Percentiles rank a stretch among this genome's conserved stretches.
These are phyloP conservation scores for Diaporthe amygdali DNA, from an alignment of 2,329 filamentous ascomycete genomes.

Conservation along the genomic window DNA sequence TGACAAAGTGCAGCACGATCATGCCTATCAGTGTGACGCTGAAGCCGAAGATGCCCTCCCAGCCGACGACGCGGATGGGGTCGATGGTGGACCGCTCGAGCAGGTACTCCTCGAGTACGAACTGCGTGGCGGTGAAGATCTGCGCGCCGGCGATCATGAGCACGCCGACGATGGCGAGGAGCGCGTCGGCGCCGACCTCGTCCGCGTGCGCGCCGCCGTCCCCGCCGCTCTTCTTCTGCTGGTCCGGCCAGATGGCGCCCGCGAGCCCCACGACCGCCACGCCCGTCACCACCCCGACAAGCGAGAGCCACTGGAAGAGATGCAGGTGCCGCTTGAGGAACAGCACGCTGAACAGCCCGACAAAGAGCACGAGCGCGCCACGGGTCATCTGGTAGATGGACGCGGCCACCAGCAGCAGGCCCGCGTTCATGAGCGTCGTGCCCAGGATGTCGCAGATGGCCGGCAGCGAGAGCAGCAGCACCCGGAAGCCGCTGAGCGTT, in stretches of 20 bases:
- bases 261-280: slow-evolving; percentile 91
- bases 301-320: slow-evolving; percentile 90
- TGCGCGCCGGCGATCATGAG: slow-evolving; percentile 91
- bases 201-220: slow-evolving; percentile 39
- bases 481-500: slow-evolving; percentile 71
- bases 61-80: slow-evolving; percentile 90
- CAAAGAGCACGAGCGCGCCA: slow-evolving; percentile 92
- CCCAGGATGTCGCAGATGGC: slow-evolving; percentile 93
- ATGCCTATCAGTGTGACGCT: slow-evolving; percentile 78
- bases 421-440: slow-evolving; percentile 97
- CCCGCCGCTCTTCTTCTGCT: slow-evolving; percentile 49
- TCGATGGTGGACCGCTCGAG: slow-evolving; percentile 70
- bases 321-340: slow-evolving; percentile 82
- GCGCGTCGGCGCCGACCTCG: slow-evolving; percentile 51
- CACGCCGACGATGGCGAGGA: slow-evolving; percentile 80
- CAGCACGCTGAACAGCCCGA: slow-evolving; percentile 91
- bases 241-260: slow-evolving; percentile 78
- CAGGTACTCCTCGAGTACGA: slow-evolving; percentile 94
- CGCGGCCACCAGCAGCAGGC: slow-evolving; percentile 89
- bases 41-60: slow-evolving; percentile 95
- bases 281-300: slow-evolving; percentile 85
- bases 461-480: slow-evolving; percentile 80
- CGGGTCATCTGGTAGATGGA: slow-evolving; percentile 99
- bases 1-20: slow-evolving; percentile 75
- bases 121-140: slow-evolving; percentile 96